Percentiles rank a stretch among this genome's conserved stretches.
Evolutionary conservation across 345 rosid genomes (phyloP).

Genomic region (Salix brachista): DNA sequence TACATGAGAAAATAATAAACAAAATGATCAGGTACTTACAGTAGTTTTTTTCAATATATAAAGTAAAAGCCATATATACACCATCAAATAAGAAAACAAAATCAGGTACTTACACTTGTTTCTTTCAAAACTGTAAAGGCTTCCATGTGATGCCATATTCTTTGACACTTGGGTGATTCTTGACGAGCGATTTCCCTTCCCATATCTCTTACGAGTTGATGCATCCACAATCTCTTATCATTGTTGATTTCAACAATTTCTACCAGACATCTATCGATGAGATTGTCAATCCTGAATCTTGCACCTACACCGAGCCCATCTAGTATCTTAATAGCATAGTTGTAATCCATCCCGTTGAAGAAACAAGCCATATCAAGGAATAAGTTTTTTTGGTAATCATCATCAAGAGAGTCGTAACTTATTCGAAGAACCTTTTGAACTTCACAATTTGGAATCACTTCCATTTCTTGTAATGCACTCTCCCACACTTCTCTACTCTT

Average conservation of each 20-base stretch:
- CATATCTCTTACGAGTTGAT: neutral
- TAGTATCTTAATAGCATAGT: neutral
- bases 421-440: neutral
- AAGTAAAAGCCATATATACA: neutral
- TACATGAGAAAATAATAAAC: neutral
- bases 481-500: conserved; percentile 6
- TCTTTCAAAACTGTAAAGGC: neutral
- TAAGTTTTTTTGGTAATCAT: neutral
- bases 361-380: neutral
- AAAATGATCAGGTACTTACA: no score
- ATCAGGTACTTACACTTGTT: neutral
- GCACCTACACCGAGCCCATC: neutral
- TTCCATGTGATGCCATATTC: neutral
- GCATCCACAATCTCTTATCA: neutral
- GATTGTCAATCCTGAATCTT: neutral
- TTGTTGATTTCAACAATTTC: neutral
- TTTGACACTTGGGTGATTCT: neutral
- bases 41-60: no score
- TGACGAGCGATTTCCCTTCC: neutral
- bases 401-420: neutral
- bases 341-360: neutral
- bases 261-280: neutral
- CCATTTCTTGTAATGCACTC: conserved; percentile 5
- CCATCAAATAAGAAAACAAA: neutral
- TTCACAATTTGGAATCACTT: neutral